Conservation (phyloP, 371 early-diverging fungal genomes). For the Circinella umbellata region DNA sequence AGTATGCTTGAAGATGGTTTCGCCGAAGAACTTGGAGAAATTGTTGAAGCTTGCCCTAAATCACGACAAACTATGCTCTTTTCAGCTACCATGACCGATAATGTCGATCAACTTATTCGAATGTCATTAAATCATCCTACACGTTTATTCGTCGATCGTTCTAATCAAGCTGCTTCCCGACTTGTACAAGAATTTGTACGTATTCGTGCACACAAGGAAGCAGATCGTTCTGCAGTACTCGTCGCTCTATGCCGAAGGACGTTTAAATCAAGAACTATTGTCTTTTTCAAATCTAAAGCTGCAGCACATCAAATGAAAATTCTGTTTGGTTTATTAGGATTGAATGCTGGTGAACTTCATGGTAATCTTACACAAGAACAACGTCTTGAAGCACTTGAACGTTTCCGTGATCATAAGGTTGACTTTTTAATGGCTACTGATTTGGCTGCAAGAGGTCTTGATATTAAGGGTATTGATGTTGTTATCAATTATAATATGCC, state of each 20-base stretch:
- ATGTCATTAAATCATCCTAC: constrained; percentile 92
- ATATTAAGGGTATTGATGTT: constrained; percentile 97
- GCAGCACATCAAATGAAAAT: constrained; percentile 97
- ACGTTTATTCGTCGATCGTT: constrained; percentile 87
- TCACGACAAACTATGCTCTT: constrained; percentile 98
- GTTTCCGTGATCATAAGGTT: constrained; percentile 88
- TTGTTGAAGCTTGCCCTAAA: constrained; percentile 90
- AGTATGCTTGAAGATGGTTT: constrained; percentile 99
- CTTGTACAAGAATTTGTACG: constrained; percentile 97
- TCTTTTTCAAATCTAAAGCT: constrained; percentile 94
- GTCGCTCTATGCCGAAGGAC: constrained; percentile 84
- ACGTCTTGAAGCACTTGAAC: constrained; percentile 90
- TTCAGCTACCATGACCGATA: constrained; percentile 99
- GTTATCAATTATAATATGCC: constrained; percentile 99
- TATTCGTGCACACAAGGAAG: constrained; percentile 85
- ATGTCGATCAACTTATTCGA: constrained; percentile 94
- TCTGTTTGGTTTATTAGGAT: constrained; percentile 89
- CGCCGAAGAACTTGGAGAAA: constrained; percentile 95
- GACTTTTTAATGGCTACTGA: constrained; percentile 98
- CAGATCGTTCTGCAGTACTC: constrained; percentile 85
- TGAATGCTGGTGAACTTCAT: constrained; percentile 96
- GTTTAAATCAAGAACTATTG: constrained; percentile 78
- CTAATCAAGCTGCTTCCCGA: constrained; percentile 76
- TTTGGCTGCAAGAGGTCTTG: constrained; percentile 99
- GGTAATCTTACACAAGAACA: constrained; percentile 97